Evolutionary conservation across 768 basidiomycete species (phyloP).

Genomic region (Boletellus emodensis): DNA sequence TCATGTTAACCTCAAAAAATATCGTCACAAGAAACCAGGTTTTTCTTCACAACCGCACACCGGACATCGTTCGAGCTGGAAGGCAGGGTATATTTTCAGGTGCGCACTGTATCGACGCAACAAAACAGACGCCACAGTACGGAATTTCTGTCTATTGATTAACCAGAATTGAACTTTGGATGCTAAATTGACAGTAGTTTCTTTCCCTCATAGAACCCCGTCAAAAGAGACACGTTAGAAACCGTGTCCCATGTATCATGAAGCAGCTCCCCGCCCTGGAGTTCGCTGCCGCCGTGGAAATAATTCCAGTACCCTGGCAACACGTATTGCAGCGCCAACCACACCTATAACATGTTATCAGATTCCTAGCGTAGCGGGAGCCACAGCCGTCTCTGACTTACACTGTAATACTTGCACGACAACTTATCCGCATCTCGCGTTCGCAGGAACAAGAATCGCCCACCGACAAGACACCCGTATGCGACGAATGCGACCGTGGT

Average conservation of each 20-base stretch:
- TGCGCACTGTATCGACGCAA: no score
- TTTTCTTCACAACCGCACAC: no score
- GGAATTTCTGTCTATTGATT: no score
- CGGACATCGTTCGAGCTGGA: no score
- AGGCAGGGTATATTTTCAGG: no score
- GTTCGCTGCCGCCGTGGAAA: constrained; percentile 14
- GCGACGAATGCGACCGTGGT: constrained; percentile 26
- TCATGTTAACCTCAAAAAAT: no score
- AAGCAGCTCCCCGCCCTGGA: constrained; percentile 13
- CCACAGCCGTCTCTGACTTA: constrained; percentile 14
- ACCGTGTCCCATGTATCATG: constrained; percentile 8
- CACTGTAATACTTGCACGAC: constrained; percentile 38
- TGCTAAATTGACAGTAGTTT: no score
- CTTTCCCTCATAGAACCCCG: not conserved
- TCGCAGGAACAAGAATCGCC: constrained; percentile 28
- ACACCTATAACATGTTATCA: constrained; percentile 21
- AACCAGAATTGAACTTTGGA: no score
- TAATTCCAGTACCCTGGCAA: constrained; percentile 36
- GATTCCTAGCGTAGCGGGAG: not conserved
- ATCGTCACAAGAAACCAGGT: no score
- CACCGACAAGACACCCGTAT: constrained; percentile 33
- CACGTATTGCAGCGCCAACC: constrained; percentile 34
- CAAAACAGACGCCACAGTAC: no score
- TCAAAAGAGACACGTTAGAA: constrained; percentile 2
- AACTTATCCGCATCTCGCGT: constrained; percentile 29